phyloP scores from a whole-genome alignment of 1,284 basidiomycete species.

The Melampsora occidentalis region DNA sequence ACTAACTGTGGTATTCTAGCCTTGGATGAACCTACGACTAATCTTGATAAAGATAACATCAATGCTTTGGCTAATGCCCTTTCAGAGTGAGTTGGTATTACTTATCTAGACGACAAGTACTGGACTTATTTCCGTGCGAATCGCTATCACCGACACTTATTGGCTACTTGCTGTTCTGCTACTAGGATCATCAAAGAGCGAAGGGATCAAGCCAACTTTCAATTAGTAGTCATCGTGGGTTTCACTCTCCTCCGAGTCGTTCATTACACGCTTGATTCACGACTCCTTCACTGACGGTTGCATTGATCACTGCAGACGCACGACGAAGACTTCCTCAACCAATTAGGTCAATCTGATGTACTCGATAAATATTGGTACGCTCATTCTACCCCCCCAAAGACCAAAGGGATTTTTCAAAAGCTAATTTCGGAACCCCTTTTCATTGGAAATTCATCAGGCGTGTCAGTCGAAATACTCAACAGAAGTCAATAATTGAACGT shows the following conservation, averaged over 20 bases:
- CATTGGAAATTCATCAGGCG: conserved; percentile 18
- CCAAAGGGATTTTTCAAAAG: too few relatives aligned
- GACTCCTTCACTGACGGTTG: background rate
- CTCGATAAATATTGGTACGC: conserved; percentile 44
- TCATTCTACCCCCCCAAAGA: background rate
- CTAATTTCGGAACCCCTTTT: background rate
- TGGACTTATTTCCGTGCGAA: conserved; percentile 13
- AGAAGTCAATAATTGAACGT: conserved; percentile 44
- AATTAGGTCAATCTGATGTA: conserved; percentile 39
- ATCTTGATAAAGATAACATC: conserved; percentile 93
- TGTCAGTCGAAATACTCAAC: conserved; percentile 41
- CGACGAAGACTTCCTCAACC: conserved; percentile 77
- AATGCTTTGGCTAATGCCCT: conserved; percentile 86
- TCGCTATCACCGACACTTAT: conserved; percentile 41
- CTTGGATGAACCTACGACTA: conserved; percentile 96
- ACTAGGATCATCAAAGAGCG: conserved; percentile 85
- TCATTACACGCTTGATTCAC: background rate
- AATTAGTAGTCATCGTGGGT: conserved; percentile 79
- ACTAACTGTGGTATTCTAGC: conserved; percentile 97
- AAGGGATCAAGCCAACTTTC: conserved; percentile 84
- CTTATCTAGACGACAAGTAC: too few relatives aligned
- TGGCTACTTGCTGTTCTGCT: background rate
- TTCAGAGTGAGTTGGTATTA: conserved; percentile 69
- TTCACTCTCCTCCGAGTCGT: conserved; percentile 57
- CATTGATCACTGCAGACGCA: conserved; percentile 57